Base-by-base conservation (phyloP, 768 basidiomycete species). In the Macrolepiota dolichaula region DNA sequence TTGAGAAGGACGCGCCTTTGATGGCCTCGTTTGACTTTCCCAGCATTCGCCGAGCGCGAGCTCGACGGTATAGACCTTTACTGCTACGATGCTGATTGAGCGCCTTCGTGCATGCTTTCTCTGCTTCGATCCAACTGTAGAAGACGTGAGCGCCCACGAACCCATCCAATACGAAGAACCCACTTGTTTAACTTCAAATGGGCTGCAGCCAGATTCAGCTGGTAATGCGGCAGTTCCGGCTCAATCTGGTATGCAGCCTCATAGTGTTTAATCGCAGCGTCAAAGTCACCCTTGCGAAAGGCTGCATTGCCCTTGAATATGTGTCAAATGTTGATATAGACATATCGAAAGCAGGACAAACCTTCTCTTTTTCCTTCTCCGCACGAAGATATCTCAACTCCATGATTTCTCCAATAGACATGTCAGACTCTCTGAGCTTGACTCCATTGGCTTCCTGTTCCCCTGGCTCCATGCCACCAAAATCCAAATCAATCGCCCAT, bases 331-430 rank as follows among this genome's bases (percentile, higher is more conserved):
- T 10, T 1, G 7, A 42, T 35, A 7, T 15, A 35, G 49, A 35
- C 25, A 35, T 32, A 67, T 35, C 7, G 32, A 25, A n/a, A 27
- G 46, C 9, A 10, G 56, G 19, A 69, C 75, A 54, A 64, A 89
- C 88, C 72, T 80, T 72, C 70, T 91, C 88, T 65, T 91, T 91
- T 66, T 88, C 86, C 55, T 78, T 76, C 68, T 91, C 89, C 0
- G 89, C 89, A 55, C 80, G 79, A 61, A 90, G 73, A 69, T 83
- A 91, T 50, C 89, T 77, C 78, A 84, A 86, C 68, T 90, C 88
- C 83, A 90, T 88, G 64, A 88, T 78, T 71, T 91, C 87, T 4
- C 81, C 82, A 47, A 91, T 86, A 0, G 87, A 87, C 85, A 88
- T 85, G 47, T 84, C 82, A 10, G 75, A 69, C 53, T 80, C 79